Conservation (phyloP, 139 green algal genomes). For the Micractinium sp. region DNA sequence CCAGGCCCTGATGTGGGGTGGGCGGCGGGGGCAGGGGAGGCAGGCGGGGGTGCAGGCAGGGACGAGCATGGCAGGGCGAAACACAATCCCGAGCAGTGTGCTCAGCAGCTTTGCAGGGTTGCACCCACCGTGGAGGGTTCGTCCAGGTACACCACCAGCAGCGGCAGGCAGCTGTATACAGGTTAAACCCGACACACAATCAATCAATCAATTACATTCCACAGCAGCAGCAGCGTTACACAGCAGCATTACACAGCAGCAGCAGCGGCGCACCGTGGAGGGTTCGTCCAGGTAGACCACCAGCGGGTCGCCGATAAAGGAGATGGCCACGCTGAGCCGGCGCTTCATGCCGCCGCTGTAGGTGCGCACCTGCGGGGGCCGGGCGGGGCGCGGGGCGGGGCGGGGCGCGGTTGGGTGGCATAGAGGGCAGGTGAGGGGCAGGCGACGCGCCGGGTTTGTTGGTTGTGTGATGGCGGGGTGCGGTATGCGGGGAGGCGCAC, state of each 20-base stretch:
- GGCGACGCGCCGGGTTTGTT: not conserved
- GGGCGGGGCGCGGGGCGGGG: not conserved
- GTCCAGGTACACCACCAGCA: constrained; percentile 61
- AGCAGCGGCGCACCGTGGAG: constrained; percentile 3
- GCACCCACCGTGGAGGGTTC: not conserved
- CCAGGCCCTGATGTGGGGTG: too few species aligned
- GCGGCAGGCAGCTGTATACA: too few species aligned
- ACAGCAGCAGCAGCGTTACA: not conserved
- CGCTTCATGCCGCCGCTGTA: constrained; percentile 92
- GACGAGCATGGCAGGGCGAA: not conserved
- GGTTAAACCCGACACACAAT: too few species aligned
- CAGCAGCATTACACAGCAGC: not conserved
- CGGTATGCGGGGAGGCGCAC: not conserved
- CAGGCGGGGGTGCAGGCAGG: not conserved
- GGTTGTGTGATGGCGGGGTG: too few species aligned
- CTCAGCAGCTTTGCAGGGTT: too few species aligned
- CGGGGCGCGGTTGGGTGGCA: not conserved
- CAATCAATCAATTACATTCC: too few species aligned
- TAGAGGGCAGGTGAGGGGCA: not conserved
- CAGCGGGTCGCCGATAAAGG: constrained; percentile 75
- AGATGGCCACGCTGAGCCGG: constrained; percentile 85
- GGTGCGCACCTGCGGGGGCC: constrained; percentile 37
- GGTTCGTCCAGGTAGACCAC: constrained; percentile 81
- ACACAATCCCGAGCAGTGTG: too few species aligned
- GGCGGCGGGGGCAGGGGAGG: not conserved